phyloP scores from a whole-genome alignment of 2,329 filamentous ascomycete species.

The Cladosporium sp. region DNA sequence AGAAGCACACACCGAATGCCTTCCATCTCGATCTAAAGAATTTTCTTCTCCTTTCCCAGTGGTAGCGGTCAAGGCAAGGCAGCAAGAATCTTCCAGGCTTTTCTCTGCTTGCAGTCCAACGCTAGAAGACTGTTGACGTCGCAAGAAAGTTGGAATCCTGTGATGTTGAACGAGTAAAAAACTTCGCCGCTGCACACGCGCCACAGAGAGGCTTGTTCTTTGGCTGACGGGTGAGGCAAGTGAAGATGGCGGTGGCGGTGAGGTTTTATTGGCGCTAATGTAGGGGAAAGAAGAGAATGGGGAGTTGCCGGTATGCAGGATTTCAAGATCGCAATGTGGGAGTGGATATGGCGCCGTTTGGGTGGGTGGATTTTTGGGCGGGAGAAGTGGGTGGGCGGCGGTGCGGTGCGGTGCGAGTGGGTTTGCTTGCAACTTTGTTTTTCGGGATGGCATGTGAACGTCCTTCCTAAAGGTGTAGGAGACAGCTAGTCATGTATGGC shows the following conservation, averaged over 20 bases:
- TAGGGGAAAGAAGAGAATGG: neutral
- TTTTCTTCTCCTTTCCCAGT: neutral
- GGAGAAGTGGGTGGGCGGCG: slow-evolving; percentile 5
- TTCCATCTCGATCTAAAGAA: slow-evolving; percentile 19
- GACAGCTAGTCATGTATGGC: no score
- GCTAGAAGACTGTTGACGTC: neutral
- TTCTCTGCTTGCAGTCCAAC: neutral
- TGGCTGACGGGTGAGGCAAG: neutral
- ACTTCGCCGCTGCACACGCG: neutral
- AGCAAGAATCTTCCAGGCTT: neutral
- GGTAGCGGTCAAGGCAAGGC: slow-evolving; percentile 2
- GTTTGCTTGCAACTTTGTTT: neutral
- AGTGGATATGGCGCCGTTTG: neutral
- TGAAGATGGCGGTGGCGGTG: slow-evolving; percentile 9
- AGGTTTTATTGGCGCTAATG: slow-evolving; percentile 7
- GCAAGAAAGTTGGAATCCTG: neutral
- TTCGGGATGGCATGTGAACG: neutral
- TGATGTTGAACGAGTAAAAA: neutral
- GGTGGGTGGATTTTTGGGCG: slow-evolving; percentile 4
- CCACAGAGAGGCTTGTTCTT: slow-evolving; percentile 8
- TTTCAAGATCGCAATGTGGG: slow-evolving; percentile 6
- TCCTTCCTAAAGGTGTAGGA: no score
- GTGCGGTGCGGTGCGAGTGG: slow-evolving; percentile 18
- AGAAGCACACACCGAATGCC: slow-evolving; percentile 32
- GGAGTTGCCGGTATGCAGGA: slow-evolving; percentile 5